Percentiles rank a stretch among this genome's conserved stretches.
phyloP scores from a whole-genome alignment of 2,329 filamentous ascomycete genomes.

The Cladophialophora yegresii region DNA sequence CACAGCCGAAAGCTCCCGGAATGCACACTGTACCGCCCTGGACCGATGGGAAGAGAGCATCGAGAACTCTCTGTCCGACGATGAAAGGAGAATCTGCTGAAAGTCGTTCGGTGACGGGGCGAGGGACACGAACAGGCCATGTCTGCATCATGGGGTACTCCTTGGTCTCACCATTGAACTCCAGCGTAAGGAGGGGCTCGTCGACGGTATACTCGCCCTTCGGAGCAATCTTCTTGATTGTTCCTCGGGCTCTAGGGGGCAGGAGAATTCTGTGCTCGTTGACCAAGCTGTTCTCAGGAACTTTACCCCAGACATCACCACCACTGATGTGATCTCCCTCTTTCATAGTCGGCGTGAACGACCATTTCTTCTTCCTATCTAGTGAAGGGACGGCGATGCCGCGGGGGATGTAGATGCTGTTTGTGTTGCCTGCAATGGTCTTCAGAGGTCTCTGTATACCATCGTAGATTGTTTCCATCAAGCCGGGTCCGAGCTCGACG shows the following conservation, averaged over 20 bases:
- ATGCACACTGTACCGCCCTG: conserved; percentile 98
- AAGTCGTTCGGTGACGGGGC: conserved; percentile 88
- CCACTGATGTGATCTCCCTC: conserved; percentile 96
- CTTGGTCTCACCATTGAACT: conserved; percentile 94
- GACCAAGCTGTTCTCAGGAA: conserved; percentile 95
- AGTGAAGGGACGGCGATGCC: conserved; percentile 86
- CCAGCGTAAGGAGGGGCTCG: conserved; percentile 90
- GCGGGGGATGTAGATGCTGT: conserved; percentile 96
- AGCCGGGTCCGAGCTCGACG: conserved; percentile 92
- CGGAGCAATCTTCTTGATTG: conserved; percentile 83
- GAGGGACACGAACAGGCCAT: conserved; percentile 95
- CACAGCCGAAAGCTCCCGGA: conserved; percentile 95
- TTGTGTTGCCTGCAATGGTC: conserved; percentile 72
- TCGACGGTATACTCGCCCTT: conserved; percentile 93
- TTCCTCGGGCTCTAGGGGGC: conserved; percentile 84
- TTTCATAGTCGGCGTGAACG: conserved; percentile 86
- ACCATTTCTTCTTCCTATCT: conserved; percentile 91
- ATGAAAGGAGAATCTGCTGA: conserved; percentile 88
- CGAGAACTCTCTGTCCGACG: conserved; percentile 93
- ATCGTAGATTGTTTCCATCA: conserved; percentile 99
- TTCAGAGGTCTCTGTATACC: conserved; percentile 95
- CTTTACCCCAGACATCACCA: conserved; percentile 91
- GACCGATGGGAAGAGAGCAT: conserved; percentile 93
- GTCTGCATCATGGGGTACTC: conserved; percentile 98
- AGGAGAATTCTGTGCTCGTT: conserved; percentile 90